Base-by-base conservation (phyloP, 2,329 filamentous ascomycete genomes). In the Fusarium tanahbumbuense region DNA sequence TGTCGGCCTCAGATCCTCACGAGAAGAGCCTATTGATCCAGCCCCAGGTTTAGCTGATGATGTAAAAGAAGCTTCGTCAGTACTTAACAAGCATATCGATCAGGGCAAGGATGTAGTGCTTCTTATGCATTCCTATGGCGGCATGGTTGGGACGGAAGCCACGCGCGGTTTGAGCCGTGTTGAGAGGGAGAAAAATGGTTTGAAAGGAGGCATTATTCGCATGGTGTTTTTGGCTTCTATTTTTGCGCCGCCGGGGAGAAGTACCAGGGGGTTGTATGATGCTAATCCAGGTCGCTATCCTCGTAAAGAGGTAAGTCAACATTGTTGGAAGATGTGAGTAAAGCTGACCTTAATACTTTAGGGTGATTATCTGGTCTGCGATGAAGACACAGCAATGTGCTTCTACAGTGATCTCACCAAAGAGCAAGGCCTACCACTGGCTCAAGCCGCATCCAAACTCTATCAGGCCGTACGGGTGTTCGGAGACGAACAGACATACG, bases 71-170 rank as follows among this genome's bases (percentile, higher is more conserved):
- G 23, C 60, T 6, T 20, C 55, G 1, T 32, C 23, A 6, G 34
- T 65, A 7, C 53, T 65, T 1, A 40, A 47, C 3, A 65, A 44
- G 0, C 23, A 65, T 15, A 32, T 65, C 6, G n/a, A 47, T 4
- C 23, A 44, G 8, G 53, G 53, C 2, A 52, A 53, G 0, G 41
- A 65, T 11, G 28, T 65, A 4, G 53, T 65, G 7, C 3, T 65
- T 6, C 62, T 65, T 3, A 65, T 65, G 60, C 60, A 65, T n/a
- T 65, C 60, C 1, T 65, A 65, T 34, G 62, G 62, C 3, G 62
- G 62, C 1, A 65, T 65, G 53, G 60, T 59, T 0, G 60, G 62
- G 2, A 65, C 60, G 1, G 60, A 65, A 30, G 62, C 60, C 6
- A 60, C 45, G 5, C 41, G 46, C 3, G 34, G 60, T 1, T 4